Conservation (phyloP, 148 eudicot species). For the Diospyros kaki region DNA sequence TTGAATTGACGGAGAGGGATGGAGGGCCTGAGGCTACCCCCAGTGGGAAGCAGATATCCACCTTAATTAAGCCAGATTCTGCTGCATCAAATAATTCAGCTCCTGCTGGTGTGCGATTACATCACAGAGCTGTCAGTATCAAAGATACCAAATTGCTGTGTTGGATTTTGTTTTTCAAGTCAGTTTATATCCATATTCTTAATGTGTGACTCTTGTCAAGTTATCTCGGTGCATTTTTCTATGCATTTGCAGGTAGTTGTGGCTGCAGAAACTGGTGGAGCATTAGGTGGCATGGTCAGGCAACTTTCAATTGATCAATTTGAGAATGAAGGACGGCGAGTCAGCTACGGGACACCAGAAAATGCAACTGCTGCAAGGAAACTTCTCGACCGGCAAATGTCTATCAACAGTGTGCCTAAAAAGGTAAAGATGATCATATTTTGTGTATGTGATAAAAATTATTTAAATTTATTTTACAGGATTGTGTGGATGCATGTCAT, state of each 20-base stretch:
- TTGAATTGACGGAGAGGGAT: slow-evolving; percentile 86
- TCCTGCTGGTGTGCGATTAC: slow-evolving; percentile 92
- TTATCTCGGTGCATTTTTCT: not conserved
- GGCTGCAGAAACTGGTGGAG: slow-evolving; percentile 98
- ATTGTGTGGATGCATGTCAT: not conserved
- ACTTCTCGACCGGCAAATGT: slow-evolving; percentile 93
- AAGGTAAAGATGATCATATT: slow-evolving; percentile 46
- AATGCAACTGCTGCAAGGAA: slow-evolving; percentile 95
- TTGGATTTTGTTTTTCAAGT: not conserved
- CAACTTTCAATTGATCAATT: slow-evolving; percentile 97
- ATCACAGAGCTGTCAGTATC: slow-evolving; percentile 89
- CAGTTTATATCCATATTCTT: not conserved
- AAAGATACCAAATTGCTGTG: not conserved
- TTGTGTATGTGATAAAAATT: not conserved
- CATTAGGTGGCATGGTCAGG: slow-evolving; percentile 97
- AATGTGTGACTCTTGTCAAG: not conserved
- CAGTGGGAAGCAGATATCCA: slow-evolving; percentile 71
- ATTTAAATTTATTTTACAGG: not conserved
- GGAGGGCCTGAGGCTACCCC: slow-evolving; percentile 97
- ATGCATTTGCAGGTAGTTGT: slow-evolving; percentile 72
- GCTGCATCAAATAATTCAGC: slow-evolving; percentile 48
- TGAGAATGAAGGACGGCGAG: slow-evolving; percentile 98
- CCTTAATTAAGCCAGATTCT: slow-evolving; percentile 72
- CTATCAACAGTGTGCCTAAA: slow-evolving; percentile 87
- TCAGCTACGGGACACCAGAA: slow-evolving; percentile 97